These are phyloP conservation scores for Alternaria sp. DNA, from an alignment of 2,329 filamentous ascomycete genomes.

Conservation along the genomic window DNA sequence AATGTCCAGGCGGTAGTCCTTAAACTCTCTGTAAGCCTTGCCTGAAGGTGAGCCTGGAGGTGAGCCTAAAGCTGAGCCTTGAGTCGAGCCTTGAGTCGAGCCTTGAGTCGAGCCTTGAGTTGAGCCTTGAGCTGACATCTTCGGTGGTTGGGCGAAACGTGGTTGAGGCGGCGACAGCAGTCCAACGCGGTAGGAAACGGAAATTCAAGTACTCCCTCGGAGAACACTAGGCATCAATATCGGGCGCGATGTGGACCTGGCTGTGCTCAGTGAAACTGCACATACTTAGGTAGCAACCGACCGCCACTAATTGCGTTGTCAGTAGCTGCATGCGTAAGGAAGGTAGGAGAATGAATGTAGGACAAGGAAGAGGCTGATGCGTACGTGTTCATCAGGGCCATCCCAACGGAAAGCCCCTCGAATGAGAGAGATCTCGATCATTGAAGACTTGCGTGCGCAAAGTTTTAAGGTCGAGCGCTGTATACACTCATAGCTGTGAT, in stretches of 20 bases:
- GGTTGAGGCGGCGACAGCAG: neutral
- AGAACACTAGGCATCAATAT: neutral
- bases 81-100: neutral
- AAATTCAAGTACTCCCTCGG: rapidly evolving
- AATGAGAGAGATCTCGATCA: too few species aligned
- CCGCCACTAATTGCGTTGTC: rapidly evolving
- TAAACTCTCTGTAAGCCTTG: neutral
- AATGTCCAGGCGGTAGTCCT: neutral
- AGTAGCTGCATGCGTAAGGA: neutral
- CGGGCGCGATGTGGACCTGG: rapidly evolving
- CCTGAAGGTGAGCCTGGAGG: neutral
- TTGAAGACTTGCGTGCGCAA: too few species aligned
- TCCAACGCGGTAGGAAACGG: rapidly evolving
- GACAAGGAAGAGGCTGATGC: too few species aligned
- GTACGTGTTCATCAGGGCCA: too few species aligned
- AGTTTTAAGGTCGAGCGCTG: neutral
- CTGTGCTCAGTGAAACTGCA: neutral
- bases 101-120: neutral
- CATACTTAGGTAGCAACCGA: neutral
- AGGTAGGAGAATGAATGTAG: neutral
- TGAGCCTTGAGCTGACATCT: neutral
- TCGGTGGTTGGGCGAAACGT: rapidly evolving
- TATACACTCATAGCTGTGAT: neutral
- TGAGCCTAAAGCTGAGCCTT: neutral
- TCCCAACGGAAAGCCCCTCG: too few species aligned